A percentile compares a stretch with the other conserved stretches of the same genome.
Evolutionary conservation across 1,284 basidiomycete species (phyloP).

Genomic region (Ustilago crameri): DNA sequence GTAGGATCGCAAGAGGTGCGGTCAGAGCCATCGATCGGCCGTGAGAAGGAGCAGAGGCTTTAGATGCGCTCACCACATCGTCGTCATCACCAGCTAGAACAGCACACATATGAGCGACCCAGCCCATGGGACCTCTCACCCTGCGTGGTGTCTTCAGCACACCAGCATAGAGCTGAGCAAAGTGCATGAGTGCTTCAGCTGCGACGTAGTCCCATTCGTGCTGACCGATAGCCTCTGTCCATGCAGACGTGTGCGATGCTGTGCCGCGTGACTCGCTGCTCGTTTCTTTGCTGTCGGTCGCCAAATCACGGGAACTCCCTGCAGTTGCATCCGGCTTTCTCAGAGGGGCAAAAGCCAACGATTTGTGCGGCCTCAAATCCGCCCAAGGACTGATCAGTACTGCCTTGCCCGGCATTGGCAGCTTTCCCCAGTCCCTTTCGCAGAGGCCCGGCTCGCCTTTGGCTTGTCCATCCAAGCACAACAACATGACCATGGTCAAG

Average conservation of each 20-base stretch:
- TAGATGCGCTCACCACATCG: not conserved
- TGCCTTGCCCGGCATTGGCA: conserved; percentile 64
- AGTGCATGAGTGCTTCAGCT: conserved; percentile 63
- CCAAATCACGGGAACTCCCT: not conserved
- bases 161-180: conserved; percentile 65
- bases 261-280: not conserved
- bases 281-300: not conserved
- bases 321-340: conserved; percentile 28
- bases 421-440: conserved; percentile 60
- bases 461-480: conserved; percentile 60
- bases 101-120: conserved; percentile 60
- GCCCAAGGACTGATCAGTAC: conserved; percentile 66
- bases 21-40: conserved; percentile 5
- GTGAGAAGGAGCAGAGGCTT: not conserved
- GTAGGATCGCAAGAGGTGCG: conserved; percentile 33
- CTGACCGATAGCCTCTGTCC: conserved; percentile 52
- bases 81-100: conserved; percentile 46
- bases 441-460: conserved; percentile 22
- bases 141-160: conserved; percentile 59
- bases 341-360: conserved; percentile 50
- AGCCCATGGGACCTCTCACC: conserved; percentile 62
- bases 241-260: conserved; percentile 13
- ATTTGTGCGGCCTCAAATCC: conserved; percentile 58
- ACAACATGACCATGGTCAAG: conserved; percentile 60
- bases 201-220: conserved; percentile 66